Conservation (phyloP, 805 yeast species). For the Priceomyces haplophilus region DNA sequence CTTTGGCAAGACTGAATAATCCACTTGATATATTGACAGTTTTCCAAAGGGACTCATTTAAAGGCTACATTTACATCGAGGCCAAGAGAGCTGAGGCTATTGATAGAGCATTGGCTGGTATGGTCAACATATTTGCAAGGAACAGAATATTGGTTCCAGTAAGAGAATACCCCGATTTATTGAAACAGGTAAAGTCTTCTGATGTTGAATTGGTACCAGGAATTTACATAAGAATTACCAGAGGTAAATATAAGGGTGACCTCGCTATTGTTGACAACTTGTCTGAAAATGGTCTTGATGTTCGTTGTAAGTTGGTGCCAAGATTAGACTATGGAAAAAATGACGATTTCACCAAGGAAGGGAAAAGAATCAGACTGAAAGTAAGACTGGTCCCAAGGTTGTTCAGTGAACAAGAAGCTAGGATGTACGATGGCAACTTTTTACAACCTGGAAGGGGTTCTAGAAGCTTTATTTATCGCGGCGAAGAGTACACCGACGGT, state of each 20-base stretch:
- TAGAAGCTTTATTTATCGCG: constrained; percentile 64
- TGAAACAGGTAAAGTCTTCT: constrained; percentile 83
- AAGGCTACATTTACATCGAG: constrained; percentile 90
- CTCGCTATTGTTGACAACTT: constrained; percentile 89
- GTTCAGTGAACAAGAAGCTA: constrained; percentile 86
- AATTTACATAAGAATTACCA: constrained; percentile 81
- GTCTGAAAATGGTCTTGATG: constrained; percentile 93
- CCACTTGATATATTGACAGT: constrained; percentile 85
- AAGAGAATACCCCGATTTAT: constrained; percentile 87
- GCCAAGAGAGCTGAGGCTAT: constrained; percentile 93
- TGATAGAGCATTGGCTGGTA: constrained; percentile 80
- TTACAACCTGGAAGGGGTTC: constrained; percentile 64
- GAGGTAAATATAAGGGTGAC: constrained; percentile 92
- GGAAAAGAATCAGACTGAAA: constrained; percentile 49
- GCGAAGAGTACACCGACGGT: constrained; percentile 89
- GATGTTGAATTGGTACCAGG: constrained; percentile 91
- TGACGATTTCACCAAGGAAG: constrained; percentile 48
- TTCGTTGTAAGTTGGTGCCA: constrained; percentile 88
- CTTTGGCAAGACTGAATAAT: constrained; percentile 66
- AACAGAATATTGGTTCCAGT: constrained; percentile 89
- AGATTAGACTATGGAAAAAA: constrained; percentile 85
- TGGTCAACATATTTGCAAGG: constrained; percentile 74
- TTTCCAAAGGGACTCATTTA: constrained; percentile 90
- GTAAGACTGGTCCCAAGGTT: constrained; percentile 81
- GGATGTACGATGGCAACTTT: constrained; percentile 73